Conservation (phyloP, 2,329 filamentous ascomycete genomes). For the Gaeumannomyces tritici region DNA sequence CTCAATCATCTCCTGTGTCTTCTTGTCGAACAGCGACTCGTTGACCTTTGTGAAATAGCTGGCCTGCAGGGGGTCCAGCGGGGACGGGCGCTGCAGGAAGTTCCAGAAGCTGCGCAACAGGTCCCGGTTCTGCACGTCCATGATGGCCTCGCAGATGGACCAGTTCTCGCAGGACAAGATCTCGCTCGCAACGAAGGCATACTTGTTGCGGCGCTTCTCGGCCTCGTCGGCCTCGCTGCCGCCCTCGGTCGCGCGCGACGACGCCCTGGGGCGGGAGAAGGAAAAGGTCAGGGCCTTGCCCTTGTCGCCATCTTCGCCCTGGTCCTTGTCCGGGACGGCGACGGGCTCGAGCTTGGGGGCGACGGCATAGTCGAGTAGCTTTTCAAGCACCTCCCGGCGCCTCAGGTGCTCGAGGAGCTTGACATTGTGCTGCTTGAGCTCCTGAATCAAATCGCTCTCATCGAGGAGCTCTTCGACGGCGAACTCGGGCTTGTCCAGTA, state of each 20-base stretch:
- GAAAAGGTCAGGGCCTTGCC: constrained; percentile 32
- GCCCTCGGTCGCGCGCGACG: constrained; percentile 37
- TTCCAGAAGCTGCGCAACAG: constrained; percentile 81
- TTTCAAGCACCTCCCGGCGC: constrained; percentile 75
- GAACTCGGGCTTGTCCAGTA: constrained; percentile 94
- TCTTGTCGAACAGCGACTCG: constrained; percentile 93
- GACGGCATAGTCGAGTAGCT: constrained; percentile 83
- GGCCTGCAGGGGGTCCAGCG: constrained; percentile 85
- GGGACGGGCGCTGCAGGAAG: constrained; percentile 74
- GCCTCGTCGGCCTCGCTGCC: constrained; percentile 58
- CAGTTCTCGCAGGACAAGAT: constrained; percentile 92
- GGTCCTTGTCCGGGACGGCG: constrained; percentile 39
- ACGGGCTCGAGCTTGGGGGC: constrained; percentile 59
- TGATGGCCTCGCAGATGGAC: constrained; percentile 88
- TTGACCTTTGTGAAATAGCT: constrained; percentile 99
- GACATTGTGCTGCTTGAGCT: constrained; percentile 95
- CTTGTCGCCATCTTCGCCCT: constrained; percentile 41
- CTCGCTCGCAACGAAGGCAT: constrained; percentile 88
- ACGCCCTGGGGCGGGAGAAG: constrained; percentile 35
- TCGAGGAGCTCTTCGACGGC: constrained; percentile 92
- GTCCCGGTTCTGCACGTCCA: constrained; percentile 59
- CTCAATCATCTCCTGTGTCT: constrained; percentile 93
- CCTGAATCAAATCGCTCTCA: constrained; percentile 91
- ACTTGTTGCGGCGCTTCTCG: constrained; percentile 87
- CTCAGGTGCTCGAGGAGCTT: constrained; percentile 95